These are phyloP conservation scores for Musa balbisiana DNA, from an alignment of 202 grass and related monocot species.

Conservation along the genomic window DNA sequence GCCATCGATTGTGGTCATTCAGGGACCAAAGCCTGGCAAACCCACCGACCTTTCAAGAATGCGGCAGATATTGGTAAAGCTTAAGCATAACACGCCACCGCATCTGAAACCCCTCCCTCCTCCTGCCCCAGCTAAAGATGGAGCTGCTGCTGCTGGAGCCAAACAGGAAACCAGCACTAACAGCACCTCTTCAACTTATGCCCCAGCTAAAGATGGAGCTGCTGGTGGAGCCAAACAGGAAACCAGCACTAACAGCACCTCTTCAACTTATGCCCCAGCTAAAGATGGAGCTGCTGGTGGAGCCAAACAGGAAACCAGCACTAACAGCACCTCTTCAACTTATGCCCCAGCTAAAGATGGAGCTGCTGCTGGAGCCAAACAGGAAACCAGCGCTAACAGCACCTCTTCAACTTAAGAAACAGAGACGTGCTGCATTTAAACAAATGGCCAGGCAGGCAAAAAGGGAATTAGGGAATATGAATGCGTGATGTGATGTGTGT, in stretches of 20 bases:
- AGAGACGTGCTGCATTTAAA: too few relatives aligned
- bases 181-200: background rate
- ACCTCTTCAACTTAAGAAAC: background rate
- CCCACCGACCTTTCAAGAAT: slow-evolving; percentile 81
- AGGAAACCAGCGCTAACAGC: too few relatives aligned
- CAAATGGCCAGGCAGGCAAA: too few relatives aligned
- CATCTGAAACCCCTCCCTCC: slow-evolving; percentile 66
- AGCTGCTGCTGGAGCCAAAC: too few relatives aligned
- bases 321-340: background rate
- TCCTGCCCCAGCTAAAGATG: background rate
- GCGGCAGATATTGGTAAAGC: slow-evolving; percentile 66
- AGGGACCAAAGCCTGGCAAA: slow-evolving; percentile 87
- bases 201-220: background rate
- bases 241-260: background rate
- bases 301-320: background rate
- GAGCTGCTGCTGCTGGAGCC: background rate
- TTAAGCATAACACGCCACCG: background rate
- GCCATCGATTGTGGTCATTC: slow-evolving; percentile 61
- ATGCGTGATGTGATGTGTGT: too few relatives aligned
- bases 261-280: background rate
- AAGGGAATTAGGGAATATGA: too few relatives aligned
- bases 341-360: background rate
- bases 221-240: background rate
- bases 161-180: background rate
- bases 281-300: background rate